Evolutionary conservation across 2,329 filamentous ascomycete genomes (phyloP).

Genomic region (Pseudonectria buxi): DNA sequence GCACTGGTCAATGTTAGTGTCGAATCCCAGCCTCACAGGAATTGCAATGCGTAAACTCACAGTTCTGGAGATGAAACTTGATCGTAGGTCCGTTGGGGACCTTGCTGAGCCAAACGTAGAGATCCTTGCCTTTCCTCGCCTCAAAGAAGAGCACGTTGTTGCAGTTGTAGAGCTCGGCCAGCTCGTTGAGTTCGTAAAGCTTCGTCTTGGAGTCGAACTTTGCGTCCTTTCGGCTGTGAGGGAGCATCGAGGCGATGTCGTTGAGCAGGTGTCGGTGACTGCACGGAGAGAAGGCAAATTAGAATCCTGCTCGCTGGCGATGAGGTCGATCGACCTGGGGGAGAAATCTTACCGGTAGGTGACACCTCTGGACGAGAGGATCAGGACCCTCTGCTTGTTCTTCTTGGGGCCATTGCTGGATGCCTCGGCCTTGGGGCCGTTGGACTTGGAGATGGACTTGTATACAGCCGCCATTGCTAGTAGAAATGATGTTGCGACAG

Average conservation of each 20-base stretch:
- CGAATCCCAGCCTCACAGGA: background rate
- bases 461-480: conserved; percentile 60
- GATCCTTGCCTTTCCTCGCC: conserved; percentile 85
- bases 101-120: conserved; percentile 91
- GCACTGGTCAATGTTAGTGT: conserved; percentile 48
- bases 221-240: conserved; percentile 87
- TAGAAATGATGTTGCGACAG: conserved; percentile 6
- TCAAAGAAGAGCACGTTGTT: conserved; percentile 96
- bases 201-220: conserved; percentile 97
- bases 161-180: conserved; percentile 75
- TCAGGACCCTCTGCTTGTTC: conserved; percentile 73
- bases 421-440: conserved; percentile 42
- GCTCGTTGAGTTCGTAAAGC: conserved; percentile 72
- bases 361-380: conserved; percentile 86
- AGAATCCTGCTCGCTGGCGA: conserved; percentile 11
- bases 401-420: conserved; percentile 46
- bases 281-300: conserved; percentile 7
- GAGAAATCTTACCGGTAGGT: conserved; percentile 62
- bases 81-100: conserved; percentile 63
- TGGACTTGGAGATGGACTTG: conserved; percentile 62
- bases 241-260: conserved; percentile 81
- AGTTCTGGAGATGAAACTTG: conserved; percentile 71
- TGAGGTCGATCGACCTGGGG: background rate
- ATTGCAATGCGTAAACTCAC: conserved; percentile 33
- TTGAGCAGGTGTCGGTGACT: conserved; percentile 91